phyloP scores from a whole-genome alignment of 2,329 filamentous ascomycete genomes.

The Rutstroemia sp. region DNA sequence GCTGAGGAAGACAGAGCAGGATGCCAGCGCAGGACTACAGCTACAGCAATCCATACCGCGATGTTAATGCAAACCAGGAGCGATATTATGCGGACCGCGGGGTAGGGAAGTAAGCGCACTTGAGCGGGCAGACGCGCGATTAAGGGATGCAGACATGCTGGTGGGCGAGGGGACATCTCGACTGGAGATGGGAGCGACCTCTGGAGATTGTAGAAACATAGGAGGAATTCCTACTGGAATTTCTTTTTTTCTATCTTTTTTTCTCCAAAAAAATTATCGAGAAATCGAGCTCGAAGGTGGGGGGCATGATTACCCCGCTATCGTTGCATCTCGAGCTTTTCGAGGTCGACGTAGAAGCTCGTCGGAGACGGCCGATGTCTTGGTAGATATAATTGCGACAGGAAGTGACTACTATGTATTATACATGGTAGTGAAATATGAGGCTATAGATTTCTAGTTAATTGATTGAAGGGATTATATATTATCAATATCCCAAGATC shows the following conservation, averaged over 20 bases:
- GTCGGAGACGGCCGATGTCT: no score
- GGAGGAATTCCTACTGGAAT: neutral
- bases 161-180: conserved; percentile 5
- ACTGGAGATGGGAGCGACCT: neutral
- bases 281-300: neutral
- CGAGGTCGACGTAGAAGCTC: no score
- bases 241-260: no score
- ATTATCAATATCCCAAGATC: no score
- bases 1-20: conserved; percentile 67
- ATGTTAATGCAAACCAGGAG: conserved; percentile 45
- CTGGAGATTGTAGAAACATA: neutral
- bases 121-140: conserved; percentile 7
- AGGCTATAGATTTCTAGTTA: no score
- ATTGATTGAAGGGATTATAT: no score
- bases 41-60: conserved; percentile 47
- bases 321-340: no score
- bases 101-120: conserved; percentile 17
- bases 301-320: neutral
- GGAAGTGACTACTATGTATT: no score
- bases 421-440: no score
- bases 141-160: conserved; percentile 6
- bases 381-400: no score
- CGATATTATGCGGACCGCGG: conserved; percentile 38
- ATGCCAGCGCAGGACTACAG: conserved; percentile 44
- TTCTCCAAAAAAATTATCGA: no score